Evolutionary conservation across 1,139 yeast species (phyloP), one percentile per base, ranked within the genome.

Genomic region (Geotrichum europaeum): DNA sequence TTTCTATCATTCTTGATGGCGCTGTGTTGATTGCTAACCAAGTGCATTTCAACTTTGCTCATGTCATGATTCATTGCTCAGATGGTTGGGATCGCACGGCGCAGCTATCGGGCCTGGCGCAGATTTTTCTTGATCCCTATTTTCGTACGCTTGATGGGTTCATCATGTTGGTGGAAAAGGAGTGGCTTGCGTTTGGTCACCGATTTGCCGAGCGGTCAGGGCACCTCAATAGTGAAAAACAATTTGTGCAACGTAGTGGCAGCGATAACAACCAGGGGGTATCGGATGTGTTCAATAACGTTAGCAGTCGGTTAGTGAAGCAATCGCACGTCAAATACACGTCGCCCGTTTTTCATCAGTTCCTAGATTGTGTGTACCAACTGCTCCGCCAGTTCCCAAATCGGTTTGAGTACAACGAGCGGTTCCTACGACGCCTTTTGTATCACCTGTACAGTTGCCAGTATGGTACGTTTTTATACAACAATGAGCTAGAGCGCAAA

Each of bases 71-170:
- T 12, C 99, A 94, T 74, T 94, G 99, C 71, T 91, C 97, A 0
- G 99, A 94, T 75, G 99, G 99, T 0, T 94, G 99, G 99, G 99
- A 94, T 72, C 79, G 99, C 62, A 95, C 99, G 0, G 84, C 97
- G 0, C 98, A 94, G 70, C 83, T 92, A 0, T 82, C 92, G 10
- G 87, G 97, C 3, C 75, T 94, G 63, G 84, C 92, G 52, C 96
- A 94, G 73, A 75, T 95, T 7, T 89, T 96, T 70, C 78, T 92
- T 25, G 99, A 95, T 72, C 98, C 98, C 0, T 90, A 82, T 70
- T 94, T 81, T 73, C 80, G 99, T 65, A 91, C 99, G 0, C 68
- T 89, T 9, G 86, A 89, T 62, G 99, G 99, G 1, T 90, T 94
- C 69, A 87, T 89, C 76, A 81, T 86, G 0, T 77, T 94, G 34